Evolutionary conservation across 176 grass and related monocot species (phyloP).

Genomic region (Ananas comosus): DNA sequence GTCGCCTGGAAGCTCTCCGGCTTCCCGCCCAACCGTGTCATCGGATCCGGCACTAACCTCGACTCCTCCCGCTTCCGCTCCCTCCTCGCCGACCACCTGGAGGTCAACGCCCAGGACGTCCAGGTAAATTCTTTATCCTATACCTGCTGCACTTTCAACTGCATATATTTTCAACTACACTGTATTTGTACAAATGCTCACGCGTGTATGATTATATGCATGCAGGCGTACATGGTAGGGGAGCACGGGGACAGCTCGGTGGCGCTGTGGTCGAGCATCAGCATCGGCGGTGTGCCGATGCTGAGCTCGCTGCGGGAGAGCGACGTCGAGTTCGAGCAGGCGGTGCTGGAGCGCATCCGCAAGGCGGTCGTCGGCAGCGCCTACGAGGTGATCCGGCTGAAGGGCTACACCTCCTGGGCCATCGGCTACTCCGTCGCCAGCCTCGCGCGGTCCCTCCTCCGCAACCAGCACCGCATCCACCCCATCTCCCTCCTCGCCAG

Average conservation of each 20-base stretch:
- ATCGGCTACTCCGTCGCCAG: constrained; percentile 78
- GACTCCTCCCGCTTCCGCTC: constrained; percentile 59
- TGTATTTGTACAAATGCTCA: no score
- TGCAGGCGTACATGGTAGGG: constrained; percentile 72
- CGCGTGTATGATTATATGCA: no score
- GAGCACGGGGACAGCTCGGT: constrained; percentile 90
- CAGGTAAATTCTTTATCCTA: constrained; percentile 39
- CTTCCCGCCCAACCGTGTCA: constrained; percentile 42
- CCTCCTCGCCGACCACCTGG: constrained; percentile 62
- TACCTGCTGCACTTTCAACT: no score
- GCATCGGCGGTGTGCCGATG: constrained; percentile 48
- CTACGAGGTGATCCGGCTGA: constrained; percentile 73
- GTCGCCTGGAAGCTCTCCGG: constrained; percentile 65
- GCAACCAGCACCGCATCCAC: constrained; percentile 72
- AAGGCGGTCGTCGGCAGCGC: constrained; percentile 50
- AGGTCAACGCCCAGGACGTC: constrained; percentile 71
- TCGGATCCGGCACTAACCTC: constrained; percentile 67
- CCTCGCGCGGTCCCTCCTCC: constrained; percentile 51
- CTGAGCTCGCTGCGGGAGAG: constrained; percentile 47
- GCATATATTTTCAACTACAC: no score
- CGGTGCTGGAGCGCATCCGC: constrained; percentile 43
- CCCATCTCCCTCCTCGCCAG: constrained; percentile 58
- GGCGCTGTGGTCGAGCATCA: constrained; percentile 71
- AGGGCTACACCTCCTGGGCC: constrained; percentile 82
- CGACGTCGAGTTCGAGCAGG: constrained; percentile 31